phyloP scores from a whole-genome alignment of 305 asterid species.

The Plantago coronopus region DNA sequence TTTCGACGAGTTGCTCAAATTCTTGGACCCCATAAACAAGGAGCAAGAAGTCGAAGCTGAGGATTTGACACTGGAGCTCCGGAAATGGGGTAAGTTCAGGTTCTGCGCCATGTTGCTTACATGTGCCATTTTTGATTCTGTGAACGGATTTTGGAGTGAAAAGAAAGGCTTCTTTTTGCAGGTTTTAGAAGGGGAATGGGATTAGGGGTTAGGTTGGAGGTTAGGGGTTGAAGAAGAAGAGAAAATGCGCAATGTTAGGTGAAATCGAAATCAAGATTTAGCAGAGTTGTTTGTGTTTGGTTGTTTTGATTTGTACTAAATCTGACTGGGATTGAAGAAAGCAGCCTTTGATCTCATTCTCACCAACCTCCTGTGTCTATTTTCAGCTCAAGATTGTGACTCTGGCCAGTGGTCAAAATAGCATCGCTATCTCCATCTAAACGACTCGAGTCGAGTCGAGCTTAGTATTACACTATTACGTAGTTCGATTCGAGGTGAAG shows the following conservation, averaged over 20 bases:
- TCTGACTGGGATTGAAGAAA: neutral
- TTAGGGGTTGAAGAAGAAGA: neutral
- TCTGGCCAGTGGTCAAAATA: too few species aligned
- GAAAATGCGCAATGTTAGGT: neutral
- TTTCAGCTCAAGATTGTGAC: too few species aligned
- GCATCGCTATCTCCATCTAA: too few species aligned
- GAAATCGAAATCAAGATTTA: neutral
- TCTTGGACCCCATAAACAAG: constrained; percentile 44
- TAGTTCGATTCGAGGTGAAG: too few species aligned
- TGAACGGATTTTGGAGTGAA: neutral
- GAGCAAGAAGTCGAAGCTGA: constrained; percentile 37
- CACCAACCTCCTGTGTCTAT: constrained; percentile 1
- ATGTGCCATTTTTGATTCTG: constrained; percentile 44
- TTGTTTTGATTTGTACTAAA: neutral
- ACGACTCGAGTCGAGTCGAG: too few species aligned
- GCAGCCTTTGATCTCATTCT: neutral
- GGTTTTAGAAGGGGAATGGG: neutral
- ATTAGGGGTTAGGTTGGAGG: constrained; percentile 8
- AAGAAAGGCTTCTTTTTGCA: too few species aligned
- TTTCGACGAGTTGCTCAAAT: constrained; percentile 34
- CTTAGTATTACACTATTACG: too few species aligned
- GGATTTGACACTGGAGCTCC: constrained; percentile 23
- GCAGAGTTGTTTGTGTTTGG: neutral
- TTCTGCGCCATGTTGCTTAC: constrained; percentile 38
- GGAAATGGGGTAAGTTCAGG: constrained; percentile 27